Conservation (phyloP, 1,284 basidiomycete genomes). For the Austroboletus niveus region DNA sequence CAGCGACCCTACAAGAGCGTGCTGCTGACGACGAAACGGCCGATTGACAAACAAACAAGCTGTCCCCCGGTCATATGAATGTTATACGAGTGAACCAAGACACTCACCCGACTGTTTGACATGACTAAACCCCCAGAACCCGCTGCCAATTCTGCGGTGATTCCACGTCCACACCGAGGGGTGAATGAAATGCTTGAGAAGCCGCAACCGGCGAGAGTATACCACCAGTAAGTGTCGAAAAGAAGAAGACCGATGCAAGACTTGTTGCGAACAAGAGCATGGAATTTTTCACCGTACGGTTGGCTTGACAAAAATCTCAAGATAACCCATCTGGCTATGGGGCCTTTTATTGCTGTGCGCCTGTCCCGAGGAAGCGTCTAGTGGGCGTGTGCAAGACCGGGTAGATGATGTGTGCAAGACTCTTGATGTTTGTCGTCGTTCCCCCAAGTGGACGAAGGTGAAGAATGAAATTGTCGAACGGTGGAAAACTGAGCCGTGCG, state of each 20-base stretch:
- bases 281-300: slow-evolving; percentile 28
- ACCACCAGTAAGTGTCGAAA: slow-evolving; percentile 25
- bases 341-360: too few species aligned
- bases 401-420: neutral
- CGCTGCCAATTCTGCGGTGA: slow-evolving; percentile 1
- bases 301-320: slow-evolving; percentile 13
- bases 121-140: neutral
- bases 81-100: slow-evolving; percentile 30
- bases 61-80: slow-evolving; percentile 27
- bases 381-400: slow-evolving; percentile 1
- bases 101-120: slow-evolving; percentile 28
- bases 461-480: neutral
- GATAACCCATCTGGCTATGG: slow-evolving; percentile 6
- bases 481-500: slow-evolving; percentile 2
- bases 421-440: slow-evolving; percentile 6
- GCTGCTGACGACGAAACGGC: neutral
- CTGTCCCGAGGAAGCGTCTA: too few species aligned
- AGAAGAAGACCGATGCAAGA: slow-evolving; percentile 20
- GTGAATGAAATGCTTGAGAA: slow-evolving; percentile 12
- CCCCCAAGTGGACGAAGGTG: neutral
- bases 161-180: slow-evolving; percentile 3
- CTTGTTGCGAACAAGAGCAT: slow-evolving; percentile 23
- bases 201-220: slow-evolving; percentile 12
- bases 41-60: slow-evolving; percentile 5
- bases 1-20: neutral